Evolutionary conservation across 2,329 filamentous ascomycete species (phyloP).

Genomic region (Aspergillus calidoustus): DNA sequence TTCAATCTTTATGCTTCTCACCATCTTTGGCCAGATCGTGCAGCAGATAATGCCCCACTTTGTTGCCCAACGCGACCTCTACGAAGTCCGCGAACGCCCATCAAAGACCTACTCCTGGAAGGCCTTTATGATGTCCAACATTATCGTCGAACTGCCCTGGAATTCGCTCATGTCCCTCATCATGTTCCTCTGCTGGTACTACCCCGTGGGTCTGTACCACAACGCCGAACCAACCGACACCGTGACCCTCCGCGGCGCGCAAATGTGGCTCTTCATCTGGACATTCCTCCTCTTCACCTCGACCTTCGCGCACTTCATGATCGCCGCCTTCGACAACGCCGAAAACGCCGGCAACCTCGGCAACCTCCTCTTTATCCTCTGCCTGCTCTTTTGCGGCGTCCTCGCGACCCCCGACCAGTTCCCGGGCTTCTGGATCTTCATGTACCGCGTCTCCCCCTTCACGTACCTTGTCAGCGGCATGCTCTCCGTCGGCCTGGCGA

Average conservation of each 20-base stretch:
- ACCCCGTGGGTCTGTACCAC: slow-evolving; percentile 58
- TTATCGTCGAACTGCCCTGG: slow-evolving; percentile 73
- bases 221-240: slow-evolving; percentile 46
- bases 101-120: slow-evolving; percentile 77
- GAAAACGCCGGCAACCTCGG: slow-evolving; percentile 70
- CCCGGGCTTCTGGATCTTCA: slow-evolving; percentile 78
- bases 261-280: slow-evolving; percentile 68
- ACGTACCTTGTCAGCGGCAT: slow-evolving; percentile 62
- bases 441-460: slow-evolving; percentile 72
- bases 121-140: slow-evolving; percentile 71
- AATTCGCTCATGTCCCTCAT: slow-evolving; percentile 65
- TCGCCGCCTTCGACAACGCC: slow-evolving; percentile 70
- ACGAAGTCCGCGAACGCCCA: slow-evolving; percentile 64
- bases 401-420: slow-evolving; percentile 60
- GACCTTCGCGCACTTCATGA: slow-evolving; percentile 74
- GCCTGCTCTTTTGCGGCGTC: slow-evolving; percentile 61
- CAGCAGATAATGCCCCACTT: slow-evolving; percentile 64
- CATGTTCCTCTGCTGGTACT: slow-evolving; percentile 71
- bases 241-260: slow-evolving; percentile 59
- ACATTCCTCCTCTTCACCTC: slow-evolving; percentile 72
- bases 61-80: slow-evolving; percentile 61
- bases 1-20: slow-evolving; percentile 81
- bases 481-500: slow-evolving; percentile 43
- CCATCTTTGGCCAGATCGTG: slow-evolving; percentile 69
- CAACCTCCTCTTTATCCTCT: slow-evolving; percentile 63